These are phyloP conservation scores for Colletotrichum chlorophyti DNA, from an alignment of 2,329 filamentous ascomycete species.

Conservation along the genomic window DNA sequence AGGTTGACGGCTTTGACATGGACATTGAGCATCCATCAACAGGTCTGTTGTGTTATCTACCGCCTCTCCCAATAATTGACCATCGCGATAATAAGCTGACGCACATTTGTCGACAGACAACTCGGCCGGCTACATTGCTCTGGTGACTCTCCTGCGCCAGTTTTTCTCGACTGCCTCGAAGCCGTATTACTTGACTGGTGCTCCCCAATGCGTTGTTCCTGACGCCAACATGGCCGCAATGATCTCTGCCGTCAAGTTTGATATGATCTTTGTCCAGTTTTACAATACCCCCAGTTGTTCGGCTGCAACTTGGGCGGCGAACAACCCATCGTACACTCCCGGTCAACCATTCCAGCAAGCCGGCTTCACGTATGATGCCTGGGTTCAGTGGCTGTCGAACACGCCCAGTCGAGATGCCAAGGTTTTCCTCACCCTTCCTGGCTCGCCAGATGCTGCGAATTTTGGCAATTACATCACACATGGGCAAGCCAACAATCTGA, in stretches of 20 bases:
- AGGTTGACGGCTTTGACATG: slow-evolving; percentile 41
- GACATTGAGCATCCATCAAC: slow-evolving; percentile 40
- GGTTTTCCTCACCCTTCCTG: slow-evolving; percentile 40
- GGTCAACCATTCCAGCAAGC: slow-evolving; percentile 28
- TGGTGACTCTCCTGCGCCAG: slow-evolving; percentile 34
- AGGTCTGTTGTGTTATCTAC: not conserved
- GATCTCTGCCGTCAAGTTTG: slow-evolving; percentile 45
- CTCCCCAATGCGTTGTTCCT: slow-evolving; percentile 51
- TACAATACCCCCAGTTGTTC: slow-evolving; percentile 54
- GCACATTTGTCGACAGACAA: slow-evolving; percentile 28
- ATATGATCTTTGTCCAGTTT: slow-evolving; percentile 53
- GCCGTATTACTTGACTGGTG: slow-evolving; percentile 51
- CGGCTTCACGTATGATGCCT: slow-evolving; percentile 40
- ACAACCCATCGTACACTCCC: slow-evolving; percentile 34
- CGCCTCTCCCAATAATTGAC: not conserved
- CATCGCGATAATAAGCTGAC: not conserved
- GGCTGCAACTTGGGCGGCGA: slow-evolving; percentile 34
- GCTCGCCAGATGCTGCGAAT: slow-evolving; percentile 33
- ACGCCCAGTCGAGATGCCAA: slow-evolving; percentile 36
- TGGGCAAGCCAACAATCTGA: slow-evolving; percentile 30
- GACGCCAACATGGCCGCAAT: slow-evolving; percentile 49
- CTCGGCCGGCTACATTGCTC: slow-evolving; percentile 38
- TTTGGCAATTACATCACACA: slow-evolving; percentile 33
- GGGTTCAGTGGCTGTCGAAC: slow-evolving; percentile 34
- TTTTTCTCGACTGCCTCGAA: slow-evolving; percentile 32